Evolutionary conservation across 2,329 filamentous ascomycete species (phyloP), one percentile per base, ranked within the genome.

Genomic region (Phyllosticta citriasiana): DNA sequence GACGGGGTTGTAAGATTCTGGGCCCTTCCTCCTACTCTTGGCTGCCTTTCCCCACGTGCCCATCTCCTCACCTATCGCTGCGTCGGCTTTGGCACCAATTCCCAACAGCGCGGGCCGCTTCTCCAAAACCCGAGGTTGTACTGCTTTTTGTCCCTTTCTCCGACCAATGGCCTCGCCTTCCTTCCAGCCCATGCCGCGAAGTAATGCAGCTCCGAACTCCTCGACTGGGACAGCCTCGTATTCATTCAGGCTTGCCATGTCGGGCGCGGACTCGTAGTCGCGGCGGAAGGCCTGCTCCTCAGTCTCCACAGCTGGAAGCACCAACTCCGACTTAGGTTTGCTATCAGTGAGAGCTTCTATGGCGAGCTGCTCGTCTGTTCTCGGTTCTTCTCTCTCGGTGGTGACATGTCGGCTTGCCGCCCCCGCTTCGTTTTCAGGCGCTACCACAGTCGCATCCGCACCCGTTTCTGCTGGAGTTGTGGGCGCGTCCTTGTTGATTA

Each of bases 131-230:
- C 84, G 86, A 40, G 85, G 79, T 25, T 67, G 65, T 4, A 70
- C 63, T 26, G 50, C 68, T 64, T 40, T 70, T 65, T 63, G 73
- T 67, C 66, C 73, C 19, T 74, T 73, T 26, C 74, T 74, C 60
- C 82, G 73, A 76, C 87, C 78, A 57, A 85, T 79, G 50, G 78
- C 75, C 64, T 84, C 79, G 19, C 81, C 84, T 65, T 86, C 84
- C 69, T 97, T 91, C 92, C 93, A 97, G 8, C 94, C 94, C 89
- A 97, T 97, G 9, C 92, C 91, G 33, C 92, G 85, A 40, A 99
- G 80, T 65, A 97, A 80, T 0, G 92, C 91, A 19, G 91, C 88
- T 7, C 94, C 94, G 66, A 97, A 99, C 67, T 97, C 91, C 67
- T 97, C 93, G 16, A 97, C 91, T 0, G 94, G 93, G 64, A 96